Evolutionary conservation across 768 basidiomycete species (phyloP).

Genomic region (Pleurotus ostreatus): DNA sequence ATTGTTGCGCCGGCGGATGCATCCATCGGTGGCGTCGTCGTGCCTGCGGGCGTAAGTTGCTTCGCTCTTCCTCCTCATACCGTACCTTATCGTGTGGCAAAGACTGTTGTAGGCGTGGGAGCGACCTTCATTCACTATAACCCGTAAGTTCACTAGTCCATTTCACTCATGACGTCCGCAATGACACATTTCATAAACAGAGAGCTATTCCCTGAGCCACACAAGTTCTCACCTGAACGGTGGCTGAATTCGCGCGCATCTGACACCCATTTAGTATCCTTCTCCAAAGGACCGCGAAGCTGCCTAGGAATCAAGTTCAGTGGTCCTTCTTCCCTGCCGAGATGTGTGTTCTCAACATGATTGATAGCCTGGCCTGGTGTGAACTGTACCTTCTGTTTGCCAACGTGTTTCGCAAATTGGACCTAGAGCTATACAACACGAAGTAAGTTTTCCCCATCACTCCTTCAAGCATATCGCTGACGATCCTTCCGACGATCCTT

Average conservation of each 20-base stretch:
- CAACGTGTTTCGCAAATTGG: constrained; percentile 34
- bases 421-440: constrained; percentile 27
- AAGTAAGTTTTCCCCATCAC: constrained; percentile 19
- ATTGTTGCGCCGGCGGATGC: constrained; percentile 32
- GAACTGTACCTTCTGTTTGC: constrained; percentile 39
- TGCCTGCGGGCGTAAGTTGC: constrained; percentile 35
- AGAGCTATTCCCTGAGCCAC: constrained; percentile 32
- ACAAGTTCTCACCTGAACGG: constrained; percentile 35
- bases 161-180: not conserved
- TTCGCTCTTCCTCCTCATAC: not conserved
- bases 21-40: constrained; percentile 26
- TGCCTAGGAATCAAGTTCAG: constrained; percentile 42
- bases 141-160: constrained; percentile 1
- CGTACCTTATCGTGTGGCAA: not conserved
- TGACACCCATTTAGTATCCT: constrained; percentile 35
- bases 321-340: not conserved
- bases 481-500: not conserved
- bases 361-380: constrained; percentile 36
- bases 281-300: constrained; percentile 41
- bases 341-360: not conserved
- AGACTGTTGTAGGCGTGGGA: constrained; percentile 40
- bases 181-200: constrained; percentile 1
- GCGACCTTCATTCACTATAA: constrained; percentile 34
- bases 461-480: not conserved
- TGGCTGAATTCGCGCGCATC: constrained; percentile 34